phyloP scores from a whole-genome alignment of 352 stramenopile species.

The Phytophthora nicotianae region DNA sequence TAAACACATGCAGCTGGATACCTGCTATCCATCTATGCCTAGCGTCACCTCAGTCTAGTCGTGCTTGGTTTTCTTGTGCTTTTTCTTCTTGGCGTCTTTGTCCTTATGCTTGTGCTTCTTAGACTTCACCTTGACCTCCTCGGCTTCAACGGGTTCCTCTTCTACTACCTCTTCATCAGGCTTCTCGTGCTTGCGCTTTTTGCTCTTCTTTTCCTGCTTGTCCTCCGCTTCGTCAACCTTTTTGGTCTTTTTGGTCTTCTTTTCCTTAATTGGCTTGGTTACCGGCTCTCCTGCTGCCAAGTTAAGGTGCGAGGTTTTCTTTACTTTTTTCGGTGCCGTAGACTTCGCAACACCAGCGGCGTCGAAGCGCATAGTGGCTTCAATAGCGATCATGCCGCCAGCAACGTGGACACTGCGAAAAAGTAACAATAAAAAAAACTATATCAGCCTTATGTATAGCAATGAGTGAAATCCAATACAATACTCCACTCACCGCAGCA shows the following conservation, averaged over 20 bases:
- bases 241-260: conserved; percentile 34
- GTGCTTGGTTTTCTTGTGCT: conserved; percentile 58
- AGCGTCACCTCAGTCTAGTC: conserved; percentile 46
- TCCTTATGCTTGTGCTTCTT: conserved; percentile 45
- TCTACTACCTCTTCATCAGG: conserved; percentile 35
- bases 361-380: conserved; percentile 69
- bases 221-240: conserved; percentile 26
- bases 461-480: not conserved
- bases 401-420: conserved; percentile 62
- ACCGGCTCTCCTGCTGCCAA: conserved; percentile 17
- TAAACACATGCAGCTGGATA: conserved; percentile 37
- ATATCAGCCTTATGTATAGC: conserved; percentile 11
- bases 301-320: conserved; percentile 24
- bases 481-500: conserved; percentile 46
- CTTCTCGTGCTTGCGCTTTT: conserved; percentile 41
- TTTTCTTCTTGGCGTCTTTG: conserved; percentile 47
- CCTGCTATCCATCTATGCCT: conserved; percentile 30
- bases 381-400: conserved; percentile 82
- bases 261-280: conserved; percentile 23
- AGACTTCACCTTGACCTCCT: conserved; percentile 19
- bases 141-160: conserved; percentile 15
- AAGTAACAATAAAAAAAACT: conserved; percentile 5
- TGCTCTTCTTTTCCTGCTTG: conserved; percentile 38
- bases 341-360: conserved; percentile 10
- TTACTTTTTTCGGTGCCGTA: conserved; percentile 8